phyloP scores from a whole-genome alignment of 495 filamentous ascomycete genomes.

The Penicillium simplicissimum region DNA sequence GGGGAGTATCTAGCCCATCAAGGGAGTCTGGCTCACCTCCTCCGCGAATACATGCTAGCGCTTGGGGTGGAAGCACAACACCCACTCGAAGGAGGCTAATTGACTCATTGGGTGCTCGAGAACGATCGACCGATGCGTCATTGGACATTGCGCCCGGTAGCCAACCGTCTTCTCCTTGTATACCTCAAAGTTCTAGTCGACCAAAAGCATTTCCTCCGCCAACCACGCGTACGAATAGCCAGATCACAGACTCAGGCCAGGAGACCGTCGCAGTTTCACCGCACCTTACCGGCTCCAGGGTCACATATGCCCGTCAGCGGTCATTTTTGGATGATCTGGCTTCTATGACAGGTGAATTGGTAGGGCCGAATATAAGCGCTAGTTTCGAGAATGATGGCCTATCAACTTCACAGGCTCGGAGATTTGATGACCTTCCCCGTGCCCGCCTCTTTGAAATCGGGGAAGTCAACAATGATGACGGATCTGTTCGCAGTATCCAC shows the following conservation, averaged over 20 bases:
- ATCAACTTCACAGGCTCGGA: constrained; percentile 10
- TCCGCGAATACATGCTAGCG: neutral
- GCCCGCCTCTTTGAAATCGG: constrained; percentile 39
- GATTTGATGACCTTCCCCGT: constrained; percentile 10
- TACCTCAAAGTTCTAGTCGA: constrained; percentile 11
- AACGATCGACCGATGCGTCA: constrained; percentile 6
- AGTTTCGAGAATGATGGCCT: constrained; percentile 7
- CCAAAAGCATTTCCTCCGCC: neutral
- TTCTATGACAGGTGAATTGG: constrained; percentile 14
- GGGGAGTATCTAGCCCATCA: neutral
- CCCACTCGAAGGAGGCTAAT: constrained; percentile 37
- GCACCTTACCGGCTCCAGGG: constrained; percentile 39
- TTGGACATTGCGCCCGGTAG: constrained; percentile 10
- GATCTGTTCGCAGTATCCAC: constrained; percentile 77
- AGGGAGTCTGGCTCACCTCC: neutral
- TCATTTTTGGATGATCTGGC: constrained; percentile 56
- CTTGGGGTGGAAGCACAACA: constrained; percentile 10
- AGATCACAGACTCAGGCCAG: constrained; percentile 13
- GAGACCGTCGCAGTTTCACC: constrained; percentile 22
- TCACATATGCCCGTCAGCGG: constrained; percentile 65
- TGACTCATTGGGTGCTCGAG: constrained; percentile 34
- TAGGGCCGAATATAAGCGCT: constrained; percentile 3
- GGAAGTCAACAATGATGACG: constrained; percentile 52
- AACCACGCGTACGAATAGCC: constrained; percentile 6
- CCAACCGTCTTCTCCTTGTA: constrained; percentile 11